Conservation (phyloP, 331 rosid species). For the Ulmus americana region DNA sequence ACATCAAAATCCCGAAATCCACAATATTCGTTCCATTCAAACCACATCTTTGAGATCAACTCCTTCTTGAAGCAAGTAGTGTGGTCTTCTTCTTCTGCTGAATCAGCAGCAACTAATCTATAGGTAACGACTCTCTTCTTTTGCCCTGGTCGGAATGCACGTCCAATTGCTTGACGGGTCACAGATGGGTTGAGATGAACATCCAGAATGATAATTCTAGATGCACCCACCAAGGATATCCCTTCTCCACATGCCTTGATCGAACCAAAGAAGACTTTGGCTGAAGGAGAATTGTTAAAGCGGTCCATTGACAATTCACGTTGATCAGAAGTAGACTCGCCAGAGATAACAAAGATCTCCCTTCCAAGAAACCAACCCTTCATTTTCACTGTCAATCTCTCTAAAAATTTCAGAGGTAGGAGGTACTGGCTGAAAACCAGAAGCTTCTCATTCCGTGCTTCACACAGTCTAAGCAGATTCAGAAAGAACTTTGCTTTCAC, state of each 20-base stretch:
- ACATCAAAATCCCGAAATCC: constrained; percentile 54
- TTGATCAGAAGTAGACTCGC: constrained; percentile 63
- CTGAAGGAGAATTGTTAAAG: constrained; percentile 62
- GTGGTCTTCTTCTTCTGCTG: constrained; percentile 81
- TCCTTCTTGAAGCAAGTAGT: constrained; percentile 70
- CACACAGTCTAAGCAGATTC: constrained; percentile 55
- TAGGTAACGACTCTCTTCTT: constrained; percentile 56
- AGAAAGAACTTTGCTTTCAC: constrained; percentile 77
- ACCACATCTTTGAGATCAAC: constrained; percentile 81
- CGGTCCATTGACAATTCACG: constrained; percentile 74
- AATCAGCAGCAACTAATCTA: constrained; percentile 66
- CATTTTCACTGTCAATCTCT: constrained; percentile 47
- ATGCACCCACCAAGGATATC: constrained; percentile 95
- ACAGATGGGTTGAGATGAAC: constrained; percentile 90
- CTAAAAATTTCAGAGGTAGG: constrained; percentile 67
- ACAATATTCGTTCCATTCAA: constrained; percentile 82
- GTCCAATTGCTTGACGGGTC: constrained; percentile 91
- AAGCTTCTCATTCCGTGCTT: constrained; percentile 66
- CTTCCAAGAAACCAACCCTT: constrained; percentile 70
- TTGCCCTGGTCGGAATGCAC: constrained; percentile 92
- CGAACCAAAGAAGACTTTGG: constrained; percentile 84
- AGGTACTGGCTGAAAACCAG: constrained; percentile 92
- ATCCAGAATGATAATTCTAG: constrained; percentile 71
- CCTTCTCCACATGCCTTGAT: constrained; percentile 98
- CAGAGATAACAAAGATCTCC: constrained; percentile 80